phyloP scores from a whole-genome alignment of 345 rosid species.

The Moricandia moricandioides region DNA sequence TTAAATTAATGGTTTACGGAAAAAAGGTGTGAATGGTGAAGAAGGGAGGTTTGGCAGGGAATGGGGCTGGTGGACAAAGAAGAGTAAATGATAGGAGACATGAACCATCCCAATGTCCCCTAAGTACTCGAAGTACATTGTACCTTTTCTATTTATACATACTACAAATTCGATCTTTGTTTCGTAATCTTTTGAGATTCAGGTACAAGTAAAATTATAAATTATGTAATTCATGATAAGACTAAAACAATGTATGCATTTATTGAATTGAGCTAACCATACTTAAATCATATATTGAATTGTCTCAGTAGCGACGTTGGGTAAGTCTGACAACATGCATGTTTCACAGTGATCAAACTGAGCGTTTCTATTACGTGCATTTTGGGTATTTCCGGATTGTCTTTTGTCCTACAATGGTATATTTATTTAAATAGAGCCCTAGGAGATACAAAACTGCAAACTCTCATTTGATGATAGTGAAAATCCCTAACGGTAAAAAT shows the following conservation, averaged over 20 bases:
- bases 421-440: neutral
- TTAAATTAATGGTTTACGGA: neutral
- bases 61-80: slow-evolving; percentile 36
- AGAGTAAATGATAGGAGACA: slow-evolving; percentile 39
- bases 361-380: neutral
- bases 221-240: neutral
- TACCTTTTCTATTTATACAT: slow-evolving; percentile 22
- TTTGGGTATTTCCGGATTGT: neutral
- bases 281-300: neutral
- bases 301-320: neutral
- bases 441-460: neutral
- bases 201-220: neutral
- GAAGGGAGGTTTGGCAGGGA: slow-evolving; percentile 41
- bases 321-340: neutral
- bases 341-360: neutral
- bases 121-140: slow-evolving; percentile 42
- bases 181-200: slow-evolving; percentile 19
- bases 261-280: neutral
- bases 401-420: neutral
- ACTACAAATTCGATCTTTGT: slow-evolving; percentile 14
- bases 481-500: neutral
- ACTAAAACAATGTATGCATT: neutral
- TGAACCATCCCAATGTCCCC: slow-evolving; percentile 35
- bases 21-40: slow-evolving; percentile 35
- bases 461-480: neutral